Evolutionary conservation across 192 early-diverging fungal species (phyloP), one percentile per base, ranked within the genome.

Genomic region (Coemansia javaensis): DNA sequence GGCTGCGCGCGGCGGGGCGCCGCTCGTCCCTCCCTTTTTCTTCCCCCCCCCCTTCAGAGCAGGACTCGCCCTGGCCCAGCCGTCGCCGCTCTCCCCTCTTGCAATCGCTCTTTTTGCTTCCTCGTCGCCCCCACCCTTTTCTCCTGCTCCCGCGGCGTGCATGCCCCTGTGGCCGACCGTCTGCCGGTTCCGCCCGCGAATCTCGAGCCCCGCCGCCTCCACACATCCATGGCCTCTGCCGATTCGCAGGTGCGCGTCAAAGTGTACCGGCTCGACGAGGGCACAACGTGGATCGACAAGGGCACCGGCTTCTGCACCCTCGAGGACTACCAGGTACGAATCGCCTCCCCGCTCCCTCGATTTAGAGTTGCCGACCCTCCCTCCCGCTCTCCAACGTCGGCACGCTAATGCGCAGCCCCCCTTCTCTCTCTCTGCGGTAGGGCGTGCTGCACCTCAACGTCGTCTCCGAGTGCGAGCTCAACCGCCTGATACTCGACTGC

Each of bases 271-370:
- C 77, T 91, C 28, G 82, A 80, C 32, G 48, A 70, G 16, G 81
- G 79, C 17, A 80, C 77, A 14, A 71, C 79, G 23, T 96, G 93
- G 93, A 74, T 77, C 40, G 90, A 91, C 72, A 81, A 80, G 50
- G 93, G 93, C 28, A 93, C 88, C 5, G 93, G 93, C 12, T 79
- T 82, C 48, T 89, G 88, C 47, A 77, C 80, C 27, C 81, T 75
- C 60, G 78, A 81, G 27, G 80, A 77, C 63, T 83, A 80, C 56
- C 71, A 78, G 79, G 81, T 83, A 69, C 40, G 13, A 14, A 4
- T 12, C 7, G n/a, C 25, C 20, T 16, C n/a, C 22, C 21, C 12
- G 18, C 43, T 12, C 17, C 17, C 16, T 44, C 27, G 15, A 44
- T 44, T 44, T 7, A 32, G 5, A 17, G 15, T 17, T 36, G 7